Evolutionary conservation across 345 rosid species (phyloP).

Genomic region (Microthlaspi erraticum): DNA sequence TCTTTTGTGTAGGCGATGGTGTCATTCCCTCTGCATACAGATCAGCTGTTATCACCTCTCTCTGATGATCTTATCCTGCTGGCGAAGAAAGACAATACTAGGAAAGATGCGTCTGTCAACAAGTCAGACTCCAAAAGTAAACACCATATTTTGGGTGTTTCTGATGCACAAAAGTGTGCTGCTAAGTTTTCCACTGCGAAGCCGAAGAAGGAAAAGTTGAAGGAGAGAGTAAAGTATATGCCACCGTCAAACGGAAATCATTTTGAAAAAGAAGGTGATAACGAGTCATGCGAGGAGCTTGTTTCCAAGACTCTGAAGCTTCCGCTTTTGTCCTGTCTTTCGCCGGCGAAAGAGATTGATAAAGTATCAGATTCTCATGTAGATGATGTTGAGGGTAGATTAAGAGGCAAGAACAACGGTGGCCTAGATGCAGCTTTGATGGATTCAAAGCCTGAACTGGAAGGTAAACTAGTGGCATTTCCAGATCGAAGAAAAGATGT

Average conservation of each 20-base stretch:
- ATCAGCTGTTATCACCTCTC: slow-evolving; percentile 78
- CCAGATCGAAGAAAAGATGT: slow-evolving; percentile 53
- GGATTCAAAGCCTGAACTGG: slow-evolving; percentile 48
- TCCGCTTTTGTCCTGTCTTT: slow-evolving; percentile 66
- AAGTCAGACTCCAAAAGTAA: slow-evolving; percentile 42
- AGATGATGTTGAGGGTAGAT: slow-evolving; percentile 43
- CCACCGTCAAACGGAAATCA: slow-evolving; percentile 47
- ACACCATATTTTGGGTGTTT: slow-evolving; percentile 37
- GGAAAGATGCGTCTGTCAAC: slow-evolving; percentile 42
- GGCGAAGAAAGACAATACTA: slow-evolving; percentile 50
- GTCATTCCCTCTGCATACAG: slow-evolving; percentile 63
- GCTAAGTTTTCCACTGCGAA: slow-evolving; percentile 50
- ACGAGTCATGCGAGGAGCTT: slow-evolving; percentile 65
- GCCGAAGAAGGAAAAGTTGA: slow-evolving; percentile 55
- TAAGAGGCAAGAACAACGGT: slow-evolving; percentile 35
- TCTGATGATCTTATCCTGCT: slow-evolving; percentile 63
- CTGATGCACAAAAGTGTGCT: slow-evolving; percentile 52
- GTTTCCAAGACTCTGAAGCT: slow-evolving; percentile 68
- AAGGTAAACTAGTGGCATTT: slow-evolving; percentile 50
- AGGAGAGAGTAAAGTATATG: slow-evolving; percentile 52
- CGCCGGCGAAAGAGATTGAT: slow-evolving; percentile 45
- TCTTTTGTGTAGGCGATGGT: slow-evolving; percentile 77
- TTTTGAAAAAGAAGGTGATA: slow-evolving; percentile 52
- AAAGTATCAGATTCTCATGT: slow-evolving; percentile 44
- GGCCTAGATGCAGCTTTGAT: slow-evolving; percentile 32